phyloP scores from a whole-genome alignment of 2,329 filamentous ascomycete species.

The Alternaria burnsii region DNA sequence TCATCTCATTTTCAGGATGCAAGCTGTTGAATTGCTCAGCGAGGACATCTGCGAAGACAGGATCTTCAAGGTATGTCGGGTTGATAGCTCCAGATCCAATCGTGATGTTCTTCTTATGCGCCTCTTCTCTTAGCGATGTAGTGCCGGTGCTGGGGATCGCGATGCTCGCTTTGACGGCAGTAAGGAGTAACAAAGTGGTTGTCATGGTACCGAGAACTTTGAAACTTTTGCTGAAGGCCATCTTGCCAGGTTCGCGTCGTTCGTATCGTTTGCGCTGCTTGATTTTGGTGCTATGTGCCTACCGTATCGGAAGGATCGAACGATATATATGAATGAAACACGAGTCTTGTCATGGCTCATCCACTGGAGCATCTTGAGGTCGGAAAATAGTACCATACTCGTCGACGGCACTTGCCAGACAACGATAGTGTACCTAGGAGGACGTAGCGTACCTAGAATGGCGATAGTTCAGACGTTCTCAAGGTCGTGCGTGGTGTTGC shows the following conservation, averaged over 20 bases:
- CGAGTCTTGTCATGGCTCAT: background rate
- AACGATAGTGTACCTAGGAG: background rate
- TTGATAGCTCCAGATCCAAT: constrained; percentile 13
- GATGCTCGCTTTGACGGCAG: background rate
- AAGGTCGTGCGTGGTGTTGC: background rate
- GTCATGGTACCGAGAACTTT: background rate
- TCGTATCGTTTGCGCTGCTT: background rate
- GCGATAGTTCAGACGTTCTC: background rate
- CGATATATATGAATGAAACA: background rate
- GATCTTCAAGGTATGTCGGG: constrained; percentile 10
- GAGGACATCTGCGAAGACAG: constrained; percentile 12
- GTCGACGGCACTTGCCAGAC: background rate
- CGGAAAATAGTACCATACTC: background rate
- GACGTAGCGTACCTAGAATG: background rate
- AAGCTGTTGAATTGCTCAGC: constrained; percentile 14
- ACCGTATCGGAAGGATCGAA: background rate
- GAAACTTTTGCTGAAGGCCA: background rate
- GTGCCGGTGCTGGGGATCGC: constrained; percentile 4
- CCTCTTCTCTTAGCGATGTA: constrained; percentile 7
- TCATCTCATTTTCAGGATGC: constrained; percentile 17
- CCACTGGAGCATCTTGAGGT: background rate
- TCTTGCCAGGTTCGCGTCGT: background rate
- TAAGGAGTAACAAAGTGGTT: background rate
- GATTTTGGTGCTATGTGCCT: background rate
- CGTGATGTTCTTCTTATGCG: constrained; percentile 4